Percentiles rank a stretch among this genome's conserved stretches.
phyloP scores from a whole-genome alignment of 345 rosid species.

The Pugionium dolabratum region DNA sequence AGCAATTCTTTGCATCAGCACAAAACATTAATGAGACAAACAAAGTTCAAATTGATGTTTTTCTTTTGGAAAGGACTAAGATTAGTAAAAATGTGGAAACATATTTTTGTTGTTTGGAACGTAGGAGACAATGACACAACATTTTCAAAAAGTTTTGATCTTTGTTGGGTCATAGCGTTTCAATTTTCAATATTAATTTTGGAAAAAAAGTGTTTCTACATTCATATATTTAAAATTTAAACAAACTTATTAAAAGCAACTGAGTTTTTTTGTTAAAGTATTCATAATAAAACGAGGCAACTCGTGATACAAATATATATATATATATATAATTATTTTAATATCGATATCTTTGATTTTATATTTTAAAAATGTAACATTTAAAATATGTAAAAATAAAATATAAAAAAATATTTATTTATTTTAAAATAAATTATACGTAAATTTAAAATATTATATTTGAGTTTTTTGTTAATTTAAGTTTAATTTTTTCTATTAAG shows the following conservation, averaged over 20 bases:
- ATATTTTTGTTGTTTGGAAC: conserved; percentile 19
- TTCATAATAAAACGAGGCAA: too few relatives aligned
- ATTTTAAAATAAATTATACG: too few relatives aligned
- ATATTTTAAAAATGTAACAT: too few relatives aligned
- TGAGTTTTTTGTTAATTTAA: too few relatives aligned
- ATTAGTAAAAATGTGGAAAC: not conserved
- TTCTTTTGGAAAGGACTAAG: conserved; percentile 7
- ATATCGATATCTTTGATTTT: too few relatives aligned
- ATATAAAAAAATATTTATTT: too few relatives aligned
- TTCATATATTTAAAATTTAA: not conserved
- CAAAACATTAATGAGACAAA: conserved; percentile 22
- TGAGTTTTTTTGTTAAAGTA: not conserved
- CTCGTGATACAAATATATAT: too few relatives aligned
- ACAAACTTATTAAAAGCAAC: not conserved
- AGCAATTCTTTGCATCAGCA: not conserved
- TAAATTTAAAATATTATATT: too few relatives aligned
- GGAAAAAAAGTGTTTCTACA: not conserved
- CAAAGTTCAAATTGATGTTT: not conserved
- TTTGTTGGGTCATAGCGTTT: conserved; percentile 11
- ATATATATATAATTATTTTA: too few relatives aligned
- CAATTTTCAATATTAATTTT: not conserved
- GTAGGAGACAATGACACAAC: conserved; percentile 14
- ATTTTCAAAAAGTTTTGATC: conserved; percentile 14
- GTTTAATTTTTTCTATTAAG: too few relatives aligned
- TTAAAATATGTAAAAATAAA: too few relatives aligned